Percentiles rank a stretch among this genome's conserved stretches.
phyloP scores from a whole-genome alignment of 2,329 filamentous ascomycete species.

The Aspergillus vadensis region DNA sequence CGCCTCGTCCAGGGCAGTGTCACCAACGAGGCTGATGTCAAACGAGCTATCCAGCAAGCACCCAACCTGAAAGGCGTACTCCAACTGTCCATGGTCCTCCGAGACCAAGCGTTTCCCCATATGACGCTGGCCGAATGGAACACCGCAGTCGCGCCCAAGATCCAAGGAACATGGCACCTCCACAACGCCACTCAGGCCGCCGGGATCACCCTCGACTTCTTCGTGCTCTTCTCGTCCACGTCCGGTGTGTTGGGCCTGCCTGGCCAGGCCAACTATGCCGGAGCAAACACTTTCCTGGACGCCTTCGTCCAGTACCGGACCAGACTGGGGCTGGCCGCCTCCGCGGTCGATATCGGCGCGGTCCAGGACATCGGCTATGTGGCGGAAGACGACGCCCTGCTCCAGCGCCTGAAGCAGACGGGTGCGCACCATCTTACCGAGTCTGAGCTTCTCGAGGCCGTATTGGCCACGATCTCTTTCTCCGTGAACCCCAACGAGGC shows the following conservation, averaged over 20 bases:
- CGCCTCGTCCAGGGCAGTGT: constrained; percentile 12
- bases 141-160: constrained; percentile 36
- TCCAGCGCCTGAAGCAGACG: neutral
- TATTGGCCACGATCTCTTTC: neutral
- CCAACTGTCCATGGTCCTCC: constrained; percentile 25
- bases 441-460: neutral
- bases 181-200: constrained; percentile 23
- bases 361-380: constrained; percentile 23
- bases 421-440: neutral
- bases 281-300: constrained; percentile 43
- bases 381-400: neutral
- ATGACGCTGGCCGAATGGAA: constrained; percentile 38
- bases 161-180: constrained; percentile 32
- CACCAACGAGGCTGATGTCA: constrained; percentile 9
- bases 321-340: constrained; percentile 20
- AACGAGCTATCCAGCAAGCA: constrained; percentile 4
- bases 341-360: constrained; percentile 24
- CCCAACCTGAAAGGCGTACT: constrained; percentile 20
- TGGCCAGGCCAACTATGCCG: constrained; percentile 41
- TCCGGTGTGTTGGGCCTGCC: constrained; percentile 33
- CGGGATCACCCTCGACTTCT: constrained; percentile 42
- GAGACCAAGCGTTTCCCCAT: neutral
- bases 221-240: constrained; percentile 44
- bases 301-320: constrained; percentile 27
- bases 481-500: neutral